Evolutionary conservation across 1,284 basidiomycete genomes (phyloP).

Genomic region (Microbotryomycetes sp.): DNA sequence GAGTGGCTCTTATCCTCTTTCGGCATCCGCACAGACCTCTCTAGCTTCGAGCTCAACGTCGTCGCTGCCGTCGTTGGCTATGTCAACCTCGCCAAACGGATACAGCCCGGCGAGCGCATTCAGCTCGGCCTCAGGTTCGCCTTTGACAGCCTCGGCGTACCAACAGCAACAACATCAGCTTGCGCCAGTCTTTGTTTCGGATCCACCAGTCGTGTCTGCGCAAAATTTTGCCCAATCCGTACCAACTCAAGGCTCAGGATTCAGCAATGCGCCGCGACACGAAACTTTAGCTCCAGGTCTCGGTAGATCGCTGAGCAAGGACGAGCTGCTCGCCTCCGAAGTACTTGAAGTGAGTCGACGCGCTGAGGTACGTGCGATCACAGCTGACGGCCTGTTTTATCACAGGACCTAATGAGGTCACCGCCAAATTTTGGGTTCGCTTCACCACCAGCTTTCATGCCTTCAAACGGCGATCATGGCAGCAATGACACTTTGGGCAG

Average conservation of each 20-base stretch:
- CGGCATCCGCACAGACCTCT: not conserved
- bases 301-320: constrained; percentile 16
- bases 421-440: not conserved
- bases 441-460: not conserved
- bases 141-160: not conserved
- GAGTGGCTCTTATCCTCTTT: not conserved
- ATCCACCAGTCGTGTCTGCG: not conserved
- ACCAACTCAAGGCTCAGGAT: constrained; percentile 1
- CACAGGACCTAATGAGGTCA: constrained; percentile 11
- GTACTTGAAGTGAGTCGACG: constrained; percentile 13
- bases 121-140: not conserved
- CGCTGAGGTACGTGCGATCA: too few species aligned
- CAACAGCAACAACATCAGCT: not conserved
- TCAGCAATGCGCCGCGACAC: constrained; percentile 7
- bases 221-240: not conserved
- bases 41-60: not conserved
- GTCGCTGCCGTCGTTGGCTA: not conserved
- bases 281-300: constrained; percentile 4
- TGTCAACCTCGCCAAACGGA: not conserved
- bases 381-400: not conserved
- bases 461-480: not conserved
- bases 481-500: constrained; percentile 16
- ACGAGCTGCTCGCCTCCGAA: constrained; percentile 33
- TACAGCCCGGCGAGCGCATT: not conserved
- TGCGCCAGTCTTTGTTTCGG: not conserved